Base-by-base conservation (phyloP, 225 moss, liverwort and hornwort genomes). In the Marchantia polymorpha region DNA sequence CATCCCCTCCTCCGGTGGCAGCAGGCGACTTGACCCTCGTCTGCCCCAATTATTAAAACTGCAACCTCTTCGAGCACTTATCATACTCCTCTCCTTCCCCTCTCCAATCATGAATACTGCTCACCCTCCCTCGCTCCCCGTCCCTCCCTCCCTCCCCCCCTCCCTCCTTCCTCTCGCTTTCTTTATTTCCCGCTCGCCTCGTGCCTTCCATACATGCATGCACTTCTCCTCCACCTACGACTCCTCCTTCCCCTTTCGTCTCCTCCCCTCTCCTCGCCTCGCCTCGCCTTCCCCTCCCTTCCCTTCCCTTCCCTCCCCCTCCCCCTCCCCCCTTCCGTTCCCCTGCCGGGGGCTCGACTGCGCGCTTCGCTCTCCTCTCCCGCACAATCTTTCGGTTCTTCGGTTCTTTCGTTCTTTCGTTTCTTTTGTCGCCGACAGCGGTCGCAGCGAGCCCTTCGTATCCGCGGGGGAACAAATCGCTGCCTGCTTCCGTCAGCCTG, bases 171-270 rank as follows among this genome's bases (percentile, higher is more conserved):
- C 52, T 74, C 25, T 27, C 52, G 23, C 65, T 74, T 77, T 77
- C 76, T 77, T 77, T 77, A 64, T 77, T 77, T 77, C 76, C 76
- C 76, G 76, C 76, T 77, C 22, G 61, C 48, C 75, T 75, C 75
- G 56, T 75, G 56, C 75, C 75, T 29, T 55, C 55, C 31, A 75
- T 10, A 17, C 26, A 29, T 23, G 10, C 14, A 5, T 31, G 12
- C 69, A 19, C n/a, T 14, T 0, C 22, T 73, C 72, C 49, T 15
- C 22, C 49, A 6, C 46, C 51, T 52, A n/a, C n/a, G 7, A 52
- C 74, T 17, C 14, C 53, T 23, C 74, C 29, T 27, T 13, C 8
- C 8, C 23, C 26, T 63, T 60, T 2, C 75, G 22, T 55, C 39
- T 49, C 72, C 20, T 48, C 61, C 7, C 3, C 3, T 7, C 60